These are phyloP conservation scores for Sindora glabra DNA, from an alignment of 306 rosid genomes.

Conservation along the genomic window DNA sequence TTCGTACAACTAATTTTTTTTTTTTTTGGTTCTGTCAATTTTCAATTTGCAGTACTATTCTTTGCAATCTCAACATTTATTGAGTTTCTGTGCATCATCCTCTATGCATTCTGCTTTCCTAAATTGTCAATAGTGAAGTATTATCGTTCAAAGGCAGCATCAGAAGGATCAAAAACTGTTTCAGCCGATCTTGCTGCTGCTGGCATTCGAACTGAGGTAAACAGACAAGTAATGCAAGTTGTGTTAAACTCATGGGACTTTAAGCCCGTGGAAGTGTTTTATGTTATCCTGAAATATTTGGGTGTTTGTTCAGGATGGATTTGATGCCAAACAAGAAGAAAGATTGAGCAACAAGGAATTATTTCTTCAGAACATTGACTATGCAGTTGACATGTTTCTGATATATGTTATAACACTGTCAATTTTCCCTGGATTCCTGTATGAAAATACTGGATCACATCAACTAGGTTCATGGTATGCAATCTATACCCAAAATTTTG, in stretches of 20 bases:
- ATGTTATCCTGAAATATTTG: background rate
- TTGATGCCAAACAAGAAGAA: conserved; percentile 2
- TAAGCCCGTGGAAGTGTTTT: background rate
- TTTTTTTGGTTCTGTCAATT: conserved; percentile 1
- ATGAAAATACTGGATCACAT: conserved; percentile 47
- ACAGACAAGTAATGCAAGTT: conserved; percentile 29
- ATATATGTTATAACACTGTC: conserved; percentile 51
- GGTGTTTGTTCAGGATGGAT: conserved; percentile 12
- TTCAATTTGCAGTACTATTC: conserved; percentile 53
- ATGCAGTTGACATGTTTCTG: conserved; percentile 31
- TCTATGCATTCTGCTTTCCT: conserved; percentile 63
- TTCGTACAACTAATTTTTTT: background rate
- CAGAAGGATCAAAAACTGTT: conserved; percentile 81
- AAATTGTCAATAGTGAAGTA: conserved; percentile 68
- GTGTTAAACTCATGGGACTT: background rate
- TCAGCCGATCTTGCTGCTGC: conserved; percentile 78
- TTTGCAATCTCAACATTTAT: conserved; percentile 42
- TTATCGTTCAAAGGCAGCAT: conserved; percentile 74
- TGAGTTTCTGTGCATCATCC: conserved; percentile 55
- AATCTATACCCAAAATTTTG: background rate
- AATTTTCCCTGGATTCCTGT: conserved; percentile 51
- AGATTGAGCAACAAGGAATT: conserved; percentile 33
- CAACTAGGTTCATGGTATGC: conserved; percentile 40
- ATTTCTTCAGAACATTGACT: conserved; percentile 27
- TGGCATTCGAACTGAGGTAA: background rate